Evolutionary conservation across 306 rosid genomes (phyloP), one percentile per base, ranked within the genome.

Genomic region (Rosa chinensis): DNA sequence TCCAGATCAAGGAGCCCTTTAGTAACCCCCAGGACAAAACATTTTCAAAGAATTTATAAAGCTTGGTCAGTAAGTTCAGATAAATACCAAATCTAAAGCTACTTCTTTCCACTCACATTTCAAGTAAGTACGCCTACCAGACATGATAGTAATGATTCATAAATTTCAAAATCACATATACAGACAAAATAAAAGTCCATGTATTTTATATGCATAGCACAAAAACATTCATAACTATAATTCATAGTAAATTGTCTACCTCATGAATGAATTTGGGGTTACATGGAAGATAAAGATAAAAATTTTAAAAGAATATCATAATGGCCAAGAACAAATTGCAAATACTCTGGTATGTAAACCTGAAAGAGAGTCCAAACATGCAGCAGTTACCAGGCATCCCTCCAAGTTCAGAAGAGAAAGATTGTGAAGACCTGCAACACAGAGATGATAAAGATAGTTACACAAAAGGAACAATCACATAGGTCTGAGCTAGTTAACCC

Each of bases 371-470:
- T 85, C 85, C 87, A 92, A 86, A 86, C 98, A 92, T 64, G 92
- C 89, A 84, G 96, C 88, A 14, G 99, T 90, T 74, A 95, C 94
- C 11, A 73, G 92, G 86, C 99, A 92, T 74, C 99, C 98, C 86
- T 95, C 99, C 87, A 95, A 86, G 84, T 95, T 95, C 86, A 95
- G 80, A 73, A 95, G 74, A 80, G 88, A 78, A 66, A 92, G 96
- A 74, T 89, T 89, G 79, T 70, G 89, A 72, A 95, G 89, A 73
- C 98, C 99, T 95, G 89, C 73, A 85, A 87, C 58, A 80, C 73
- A 86, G 68, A 62, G 73, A 78, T 20, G 69, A 73, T 42, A 66
- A 42, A 18, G 35, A 77, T 35, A 35, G 23, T 80, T 59, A 20
- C 72, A 78, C 61, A 14, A 63, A 70, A 74, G 79, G 81, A 77